Percentiles rank a stretch among this genome's conserved stretches.
These are phyloP conservation scores for Zarea fungicola DNA, from an alignment of 2,329 filamentous ascomycete genomes.

Conservation along the genomic window DNA sequence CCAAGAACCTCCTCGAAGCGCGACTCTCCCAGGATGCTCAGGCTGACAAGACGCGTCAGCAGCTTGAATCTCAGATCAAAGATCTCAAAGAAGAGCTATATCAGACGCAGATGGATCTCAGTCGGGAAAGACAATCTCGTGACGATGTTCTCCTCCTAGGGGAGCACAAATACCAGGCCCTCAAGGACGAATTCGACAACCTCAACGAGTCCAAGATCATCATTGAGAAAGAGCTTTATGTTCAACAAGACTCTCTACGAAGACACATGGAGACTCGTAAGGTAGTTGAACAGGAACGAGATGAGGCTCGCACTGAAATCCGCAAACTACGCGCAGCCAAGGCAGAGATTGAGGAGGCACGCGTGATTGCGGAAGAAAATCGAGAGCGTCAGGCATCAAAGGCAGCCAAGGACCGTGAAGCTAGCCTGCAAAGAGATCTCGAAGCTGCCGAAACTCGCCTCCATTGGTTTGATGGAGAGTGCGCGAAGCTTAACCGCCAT, in stretches of 20 bases:
- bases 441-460: constrained; percentile 72
- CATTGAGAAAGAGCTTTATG: constrained; percentile 96
- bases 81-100: constrained; percentile 83
- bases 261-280: constrained; percentile 77
- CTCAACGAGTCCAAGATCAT: constrained; percentile 94
- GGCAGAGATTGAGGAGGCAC: constrained; percentile 77
- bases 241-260: constrained; percentile 85
- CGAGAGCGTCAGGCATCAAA: constrained; percentile 75
- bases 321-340: constrained; percentile 78
- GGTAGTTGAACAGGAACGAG: constrained; percentile 78
- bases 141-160: constrained; percentile 89
- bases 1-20: constrained; percentile 78
- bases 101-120: constrained; percentile 80
- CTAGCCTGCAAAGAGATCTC: constrained; percentile 71
- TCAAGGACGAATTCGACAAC: constrained; percentile 79
- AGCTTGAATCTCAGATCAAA: constrained; percentile 81
- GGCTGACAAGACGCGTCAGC: constrained; percentile 71
- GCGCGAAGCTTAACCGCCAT: constrained; percentile 67
- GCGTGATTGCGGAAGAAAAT: constrained; percentile 72
- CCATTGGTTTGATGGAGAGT: constrained; percentile 74
- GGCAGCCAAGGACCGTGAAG: constrained; percentile 74
- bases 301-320: constrained; percentile 82
- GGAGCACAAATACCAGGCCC: constrained; percentile 77
- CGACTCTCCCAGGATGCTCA: constrained; percentile 87
- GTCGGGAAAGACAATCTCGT: constrained; percentile 84